Conservation (phyloP, 169 alveolate genomes). For the Plasmodium blacklocki region DNA sequence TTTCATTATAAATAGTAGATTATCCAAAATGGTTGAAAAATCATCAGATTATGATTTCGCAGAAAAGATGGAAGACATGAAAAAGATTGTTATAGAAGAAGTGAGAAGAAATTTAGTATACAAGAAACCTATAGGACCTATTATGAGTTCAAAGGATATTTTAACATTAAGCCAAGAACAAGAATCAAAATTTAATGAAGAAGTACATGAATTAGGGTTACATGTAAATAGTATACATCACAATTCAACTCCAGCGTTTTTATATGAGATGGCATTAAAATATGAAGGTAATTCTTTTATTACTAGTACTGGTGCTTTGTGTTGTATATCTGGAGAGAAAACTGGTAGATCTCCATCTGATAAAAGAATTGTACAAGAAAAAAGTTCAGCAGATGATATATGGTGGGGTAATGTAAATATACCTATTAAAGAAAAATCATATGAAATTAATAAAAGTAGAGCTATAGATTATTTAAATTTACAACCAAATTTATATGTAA, state of each 20-base stretch:
- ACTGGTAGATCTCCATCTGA: slow-evolving; percentile 95
- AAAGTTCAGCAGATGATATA: slow-evolving; percentile 82
- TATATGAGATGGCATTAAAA: slow-evolving; percentile 87
- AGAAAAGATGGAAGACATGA: slow-evolving; percentile 57
- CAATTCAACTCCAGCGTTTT: slow-evolving; percentile 79
- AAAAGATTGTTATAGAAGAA: slow-evolving; percentile 50
- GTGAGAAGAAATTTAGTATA: slow-evolving; percentile 46
- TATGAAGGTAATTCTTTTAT: slow-evolving; percentile 86
- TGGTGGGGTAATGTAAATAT: slow-evolving; percentile 98
- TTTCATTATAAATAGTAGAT: too few species aligned
- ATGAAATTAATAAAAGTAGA: slow-evolving; percentile 90
- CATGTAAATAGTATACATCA: slow-evolving; percentile 78
- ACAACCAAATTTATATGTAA: slow-evolving; percentile 90
- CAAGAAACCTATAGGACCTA: slow-evolving; percentile 63
- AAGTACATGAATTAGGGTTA: slow-evolving; percentile 74
- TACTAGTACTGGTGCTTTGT: slow-evolving; percentile 90
- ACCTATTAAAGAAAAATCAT: slow-evolving; percentile 91
- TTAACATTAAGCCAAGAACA: slow-evolving; percentile 71
- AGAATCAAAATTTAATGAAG: slow-evolving; percentile 61
- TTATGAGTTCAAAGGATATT: slow-evolving; percentile 72
- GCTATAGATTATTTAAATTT: slow-evolving; percentile 94
- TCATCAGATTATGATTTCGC: slow-evolving; percentile 32
- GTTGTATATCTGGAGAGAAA: slow-evolving; percentile 88
- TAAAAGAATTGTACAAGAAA: slow-evolving; percentile 93
- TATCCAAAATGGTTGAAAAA: slow-evolving; percentile 10